Percentiles rank a stretch among this genome's conserved stretches.
Conservation (phyloP, 225 moss, liverwort and hornwort species). For the Polytrichum formosum region DNA sequence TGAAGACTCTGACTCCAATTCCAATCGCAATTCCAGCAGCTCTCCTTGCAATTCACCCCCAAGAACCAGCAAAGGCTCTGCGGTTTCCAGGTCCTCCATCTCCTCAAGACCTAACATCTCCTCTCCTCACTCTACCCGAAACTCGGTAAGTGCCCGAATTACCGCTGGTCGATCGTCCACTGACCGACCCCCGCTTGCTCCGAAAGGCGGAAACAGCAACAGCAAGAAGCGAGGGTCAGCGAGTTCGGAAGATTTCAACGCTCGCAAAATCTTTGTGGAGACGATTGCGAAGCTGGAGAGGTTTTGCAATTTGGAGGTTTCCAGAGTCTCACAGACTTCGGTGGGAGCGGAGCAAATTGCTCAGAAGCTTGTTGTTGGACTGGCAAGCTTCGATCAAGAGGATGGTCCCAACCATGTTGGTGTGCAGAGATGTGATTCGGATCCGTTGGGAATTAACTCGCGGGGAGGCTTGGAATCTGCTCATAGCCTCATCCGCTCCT, state of each 20-base stretch:
- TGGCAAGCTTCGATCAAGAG: too few species aligned
- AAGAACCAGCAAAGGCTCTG: constrained; percentile 31
- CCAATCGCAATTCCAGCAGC: constrained; percentile 24
- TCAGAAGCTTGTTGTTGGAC: not conserved
- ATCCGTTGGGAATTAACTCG: not conserved
- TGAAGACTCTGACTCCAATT: constrained; percentile 32
- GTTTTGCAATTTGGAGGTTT: constrained; percentile 14
- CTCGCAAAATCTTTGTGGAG: constrained; percentile 22
- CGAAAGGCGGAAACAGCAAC: constrained; percentile 18
- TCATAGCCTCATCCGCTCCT: not conserved
- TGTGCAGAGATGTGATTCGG: not conserved
- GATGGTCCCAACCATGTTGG: too few species aligned
- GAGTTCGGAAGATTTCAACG: constrained; percentile 19
- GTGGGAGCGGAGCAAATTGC: not conserved
- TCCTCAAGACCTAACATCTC: constrained; percentile 26
- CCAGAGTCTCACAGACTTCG: not conserved
- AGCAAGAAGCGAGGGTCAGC: constrained; percentile 14
- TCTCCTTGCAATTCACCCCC: constrained; percentile 33
- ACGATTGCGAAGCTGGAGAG: constrained; percentile 40
- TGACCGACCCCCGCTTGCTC: constrained; percentile 24
- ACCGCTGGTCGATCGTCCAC: constrained; percentile 19
- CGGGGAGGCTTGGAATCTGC: not conserved
- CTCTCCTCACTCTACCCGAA: constrained; percentile 21
- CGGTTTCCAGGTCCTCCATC: constrained; percentile 15
- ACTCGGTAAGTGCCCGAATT: constrained; percentile 29